These are phyloP conservation scores for Avena sativa DNA, from an alignment of 176 grass and related monocot genomes.

Conservation along the genomic window DNA sequence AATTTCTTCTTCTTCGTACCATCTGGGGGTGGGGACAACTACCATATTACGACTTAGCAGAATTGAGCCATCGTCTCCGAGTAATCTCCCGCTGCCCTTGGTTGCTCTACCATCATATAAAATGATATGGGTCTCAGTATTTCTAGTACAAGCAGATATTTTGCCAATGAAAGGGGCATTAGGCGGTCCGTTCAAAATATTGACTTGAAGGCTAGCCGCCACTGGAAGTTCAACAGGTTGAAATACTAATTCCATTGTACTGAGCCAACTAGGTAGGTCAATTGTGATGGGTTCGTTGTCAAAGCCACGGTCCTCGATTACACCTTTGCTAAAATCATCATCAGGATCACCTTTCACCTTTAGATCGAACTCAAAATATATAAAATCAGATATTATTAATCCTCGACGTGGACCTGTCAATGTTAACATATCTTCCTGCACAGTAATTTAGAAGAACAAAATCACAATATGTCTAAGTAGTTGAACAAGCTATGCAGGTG, in stretches of 20 bases:
- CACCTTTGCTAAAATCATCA: constrained; percentile 3
- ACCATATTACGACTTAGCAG: not conserved
- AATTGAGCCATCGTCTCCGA: not conserved
- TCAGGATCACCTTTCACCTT: constrained; percentile 11
- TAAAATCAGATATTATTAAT: not conserved
- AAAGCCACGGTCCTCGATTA: not conserved
- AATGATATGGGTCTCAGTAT: not conserved
- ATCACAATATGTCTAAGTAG: not conserved
- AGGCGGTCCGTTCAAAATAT: not conserved
- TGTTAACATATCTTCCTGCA: constrained; percentile 10
- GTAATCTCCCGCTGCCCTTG: not conserved
- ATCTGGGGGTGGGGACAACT: not conserved
- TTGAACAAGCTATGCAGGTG: not conserved
- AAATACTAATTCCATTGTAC: constrained; percentile 2
- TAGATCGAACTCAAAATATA: constrained; percentile 18
- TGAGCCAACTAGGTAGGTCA: not conserved
- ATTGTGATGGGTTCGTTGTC: not conserved
- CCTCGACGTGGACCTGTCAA: constrained; percentile 16
- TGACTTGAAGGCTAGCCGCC: not conserved
- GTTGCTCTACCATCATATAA: not conserved
- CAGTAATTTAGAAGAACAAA: not conserved
- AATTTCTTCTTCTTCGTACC: not conserved
- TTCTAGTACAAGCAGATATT: not conserved
- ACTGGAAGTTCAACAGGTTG: not conserved
- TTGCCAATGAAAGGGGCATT: not conserved